These are phyloP conservation scores for Volvariella surrecta DNA, from an alignment of 1,284 basidiomycete species.

Conservation along the genomic window DNA sequence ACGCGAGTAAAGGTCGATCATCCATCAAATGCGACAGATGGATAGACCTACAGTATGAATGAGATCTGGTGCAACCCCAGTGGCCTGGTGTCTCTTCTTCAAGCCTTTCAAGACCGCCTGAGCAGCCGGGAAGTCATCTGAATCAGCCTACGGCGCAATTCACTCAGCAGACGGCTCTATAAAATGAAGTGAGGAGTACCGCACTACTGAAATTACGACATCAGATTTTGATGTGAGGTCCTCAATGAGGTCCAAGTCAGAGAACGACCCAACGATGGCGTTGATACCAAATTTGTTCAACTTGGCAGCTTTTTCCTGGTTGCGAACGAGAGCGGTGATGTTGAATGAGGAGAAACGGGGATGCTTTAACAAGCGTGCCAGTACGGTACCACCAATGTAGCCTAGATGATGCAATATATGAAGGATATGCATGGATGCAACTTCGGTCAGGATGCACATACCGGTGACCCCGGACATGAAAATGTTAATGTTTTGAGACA, in stretches of 20 bases:
- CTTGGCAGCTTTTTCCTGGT: constrained; percentile 29
- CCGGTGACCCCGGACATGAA: constrained; percentile 16
- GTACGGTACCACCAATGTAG: constrained; percentile 34
- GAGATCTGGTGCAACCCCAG: constrained; percentile 33
- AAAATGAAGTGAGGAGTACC: too few relatives aligned
- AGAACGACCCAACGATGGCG: constrained; percentile 28
- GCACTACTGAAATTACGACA: constrained; percentile 25
- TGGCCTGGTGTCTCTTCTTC: constrained; percentile 30
- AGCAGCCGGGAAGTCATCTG: constrained; percentile 29
- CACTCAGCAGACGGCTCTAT: not conserved
- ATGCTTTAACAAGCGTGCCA: constrained; percentile 29
- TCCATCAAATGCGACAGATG: not conserved
- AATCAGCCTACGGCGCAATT: constrained; percentile 25
- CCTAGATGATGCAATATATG: constrained; percentile 15
- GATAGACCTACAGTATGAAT: constrained; percentile 41
- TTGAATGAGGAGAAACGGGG: constrained; percentile 24
- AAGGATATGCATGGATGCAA: not conserved
- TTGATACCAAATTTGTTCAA: constrained; percentile 27
- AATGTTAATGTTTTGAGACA: constrained; percentile 12
- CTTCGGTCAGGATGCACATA: constrained; percentile 1
- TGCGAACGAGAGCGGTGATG: constrained; percentile 32
- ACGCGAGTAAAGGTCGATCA: not conserved
- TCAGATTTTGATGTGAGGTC: constrained; percentile 21
- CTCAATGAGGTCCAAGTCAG: constrained; percentile 24
- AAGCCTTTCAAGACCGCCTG: constrained; percentile 36